phyloP scores from a whole-genome alignment of 73 alveolate species.

The Uronychia binucleata region DNA sequence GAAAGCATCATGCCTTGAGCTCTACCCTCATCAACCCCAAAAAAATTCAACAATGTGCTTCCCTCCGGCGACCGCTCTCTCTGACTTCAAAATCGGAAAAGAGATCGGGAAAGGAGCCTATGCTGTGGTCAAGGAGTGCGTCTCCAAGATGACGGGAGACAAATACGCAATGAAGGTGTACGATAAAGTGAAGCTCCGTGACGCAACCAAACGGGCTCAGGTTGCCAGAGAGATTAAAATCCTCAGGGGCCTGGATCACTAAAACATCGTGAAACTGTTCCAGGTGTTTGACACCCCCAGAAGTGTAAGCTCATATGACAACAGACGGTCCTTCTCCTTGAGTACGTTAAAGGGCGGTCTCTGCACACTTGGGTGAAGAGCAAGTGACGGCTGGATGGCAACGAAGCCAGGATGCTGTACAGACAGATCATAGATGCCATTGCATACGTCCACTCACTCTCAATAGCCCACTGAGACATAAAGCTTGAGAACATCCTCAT shows the following conservation, averaged over 20 bases:
- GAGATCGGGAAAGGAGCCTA: slow-evolving; percentile 53
- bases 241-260: neutral
- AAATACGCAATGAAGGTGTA: slow-evolving; percentile 35
- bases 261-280: neutral
- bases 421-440: neutral
- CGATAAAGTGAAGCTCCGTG: slow-evolving; percentile 28
- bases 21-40: neutral
- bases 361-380: neutral
- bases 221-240: slow-evolving; percentile 13
- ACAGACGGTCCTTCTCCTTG: neutral
- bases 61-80: no score
- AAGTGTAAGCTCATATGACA: neutral
- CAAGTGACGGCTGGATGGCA: neutral
- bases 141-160: slow-evolving; percentile 23
- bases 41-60: no score
- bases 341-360: neutral
- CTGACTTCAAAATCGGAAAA: slow-evolving; percentile 32
- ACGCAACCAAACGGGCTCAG: slow-evolving; percentile 11
- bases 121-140: slow-evolving; percentile 42
- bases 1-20: neutral
- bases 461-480: neutral
- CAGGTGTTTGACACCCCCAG: neutral
- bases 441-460: neutral
- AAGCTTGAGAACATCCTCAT: slow-evolving; percentile 25
- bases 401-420: neutral